Base-by-base conservation (phyloP, 441 rosid species). In the Dalechampia spathulata region DNA sequence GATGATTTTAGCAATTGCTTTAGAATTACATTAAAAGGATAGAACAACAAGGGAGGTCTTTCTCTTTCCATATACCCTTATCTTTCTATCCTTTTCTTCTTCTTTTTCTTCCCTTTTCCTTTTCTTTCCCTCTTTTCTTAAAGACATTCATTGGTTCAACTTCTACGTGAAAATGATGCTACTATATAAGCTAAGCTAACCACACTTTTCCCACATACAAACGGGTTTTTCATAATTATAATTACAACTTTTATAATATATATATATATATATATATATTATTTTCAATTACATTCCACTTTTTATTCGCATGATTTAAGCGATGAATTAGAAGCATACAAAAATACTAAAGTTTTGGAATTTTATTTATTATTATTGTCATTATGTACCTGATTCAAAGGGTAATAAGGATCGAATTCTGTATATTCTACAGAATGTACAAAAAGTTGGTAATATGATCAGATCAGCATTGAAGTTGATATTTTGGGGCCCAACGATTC, bases 21-120 rank as follows among this genome's bases (percentile, higher is more conserved):
- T 73, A 70, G 62, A 60, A 56, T 71, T 71, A 51, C 83, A 76
- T 80, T 61, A 71, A 80, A 80, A 83, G 86, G 52, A 70, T 82
- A 69, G 83, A 74, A 68, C 69, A 69, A 71, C 70, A 62, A 66
- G 39, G 56, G 67, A 62, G 54, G 53, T 71, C 78, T 77, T 72
- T 76, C 70, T n/a, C 55, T 38, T 62, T 55, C 61, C 28, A 59
- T 57, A 21, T 54, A 43, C 52, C 8, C 41, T 41, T 23, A 30
- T 48, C 61, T 48, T 60, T 51, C 57, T 55, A 26, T 50, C 40
- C 45, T 65, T 36, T 46, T 47, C 23, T 52, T 23, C 52, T 20
- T 55, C 37, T 30, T 22, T 60, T 60, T 51, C 57, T 55, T 20
- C 49, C 40, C 45, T 65, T 36, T 46, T 47, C 23, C 49, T 23